phyloP scores from a whole-genome alignment of 805 yeast species.

The Sugiyamaella qingdaonensis region DNA sequence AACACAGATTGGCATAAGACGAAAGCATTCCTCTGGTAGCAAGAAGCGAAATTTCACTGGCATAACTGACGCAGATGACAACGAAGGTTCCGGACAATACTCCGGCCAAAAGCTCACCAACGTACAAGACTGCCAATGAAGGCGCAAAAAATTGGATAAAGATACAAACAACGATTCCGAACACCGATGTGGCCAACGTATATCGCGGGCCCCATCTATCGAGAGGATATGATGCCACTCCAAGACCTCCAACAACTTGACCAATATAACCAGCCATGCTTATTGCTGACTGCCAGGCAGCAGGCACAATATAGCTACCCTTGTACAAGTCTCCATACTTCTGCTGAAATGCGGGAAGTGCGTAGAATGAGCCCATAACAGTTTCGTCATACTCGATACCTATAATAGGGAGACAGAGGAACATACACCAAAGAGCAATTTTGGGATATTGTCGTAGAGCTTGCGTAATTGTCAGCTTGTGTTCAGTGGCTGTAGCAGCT shows the following conservation, averaged over 20 bases:
- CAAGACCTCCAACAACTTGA: constrained; percentile 38
- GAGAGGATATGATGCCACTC: constrained; percentile 40
- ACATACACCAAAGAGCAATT: constrained; percentile 44
- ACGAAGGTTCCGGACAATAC: constrained; percentile 51
- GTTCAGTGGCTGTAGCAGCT: constrained; percentile 23
- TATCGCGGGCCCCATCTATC: constrained; percentile 42
- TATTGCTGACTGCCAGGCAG: constrained; percentile 40
- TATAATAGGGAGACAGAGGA: constrained; percentile 40
- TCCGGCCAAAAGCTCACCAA: constrained; percentile 36
- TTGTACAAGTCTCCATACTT: constrained; percentile 36
- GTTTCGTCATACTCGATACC: constrained; percentile 47
- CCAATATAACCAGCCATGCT: constrained; percentile 27
- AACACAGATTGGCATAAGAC: constrained; percentile 48
- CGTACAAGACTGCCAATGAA: constrained; percentile 33
- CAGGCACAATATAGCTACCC: constrained; percentile 34
- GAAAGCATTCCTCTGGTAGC: constrained; percentile 46
- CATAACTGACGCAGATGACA: constrained; percentile 46
- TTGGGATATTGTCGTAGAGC: constrained; percentile 39
- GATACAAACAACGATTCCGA: constrained; percentile 31
- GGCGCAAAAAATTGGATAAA: constrained; percentile 43
- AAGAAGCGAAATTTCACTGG: constrained; percentile 51
- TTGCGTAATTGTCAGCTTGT: constrained; percentile 26
- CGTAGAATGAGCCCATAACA: constrained; percentile 39
- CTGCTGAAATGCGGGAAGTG: constrained; percentile 40
- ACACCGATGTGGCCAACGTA: constrained; percentile 34